These are phyloP conservation scores for Fusarium tanahbumbuense DNA, from an alignment of 2,329 filamentous ascomycete genomes.

Conservation along the genomic window DNA sequence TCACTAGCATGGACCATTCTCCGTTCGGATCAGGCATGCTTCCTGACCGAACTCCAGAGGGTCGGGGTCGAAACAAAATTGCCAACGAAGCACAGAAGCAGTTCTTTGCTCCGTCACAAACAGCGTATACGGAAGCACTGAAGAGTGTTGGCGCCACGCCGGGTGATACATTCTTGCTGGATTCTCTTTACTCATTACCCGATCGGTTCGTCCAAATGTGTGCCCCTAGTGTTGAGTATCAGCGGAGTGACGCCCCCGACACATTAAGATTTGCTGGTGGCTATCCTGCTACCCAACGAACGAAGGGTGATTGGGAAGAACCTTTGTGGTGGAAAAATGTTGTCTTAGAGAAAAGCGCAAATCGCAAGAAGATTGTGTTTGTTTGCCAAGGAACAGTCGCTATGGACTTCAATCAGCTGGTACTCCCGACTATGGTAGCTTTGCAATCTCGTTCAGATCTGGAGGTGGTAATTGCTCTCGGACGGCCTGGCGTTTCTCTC, in stretches of 20 bases:
- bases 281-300: background rate
- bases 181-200: background rate
- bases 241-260: background rate
- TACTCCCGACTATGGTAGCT: background rate
- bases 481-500: background rate
- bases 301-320: background rate
- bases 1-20: slow-evolving; percentile 4
- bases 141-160: background rate
- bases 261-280: slow-evolving; percentile 4
- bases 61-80: background rate
- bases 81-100: background rate
- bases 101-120: background rate
- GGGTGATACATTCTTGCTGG: background rate
- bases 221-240: slow-evolving; percentile 1
- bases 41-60: background rate
- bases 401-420: slow-evolving; percentile 7
- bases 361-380: background rate
- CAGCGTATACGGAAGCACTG: background rate
- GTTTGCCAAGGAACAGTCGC: slow-evolving; percentile 6
- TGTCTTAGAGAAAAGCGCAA: background rate
- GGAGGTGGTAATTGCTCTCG: background rate
- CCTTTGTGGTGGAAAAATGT: background rate
- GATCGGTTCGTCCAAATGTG: slow-evolving; percentile 5
- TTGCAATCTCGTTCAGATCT: background rate
- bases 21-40: slow-evolving; percentile 9